Conservation (phyloP, 192 early-diverging fungal species). For the Funneliformis mosseae region DNA sequence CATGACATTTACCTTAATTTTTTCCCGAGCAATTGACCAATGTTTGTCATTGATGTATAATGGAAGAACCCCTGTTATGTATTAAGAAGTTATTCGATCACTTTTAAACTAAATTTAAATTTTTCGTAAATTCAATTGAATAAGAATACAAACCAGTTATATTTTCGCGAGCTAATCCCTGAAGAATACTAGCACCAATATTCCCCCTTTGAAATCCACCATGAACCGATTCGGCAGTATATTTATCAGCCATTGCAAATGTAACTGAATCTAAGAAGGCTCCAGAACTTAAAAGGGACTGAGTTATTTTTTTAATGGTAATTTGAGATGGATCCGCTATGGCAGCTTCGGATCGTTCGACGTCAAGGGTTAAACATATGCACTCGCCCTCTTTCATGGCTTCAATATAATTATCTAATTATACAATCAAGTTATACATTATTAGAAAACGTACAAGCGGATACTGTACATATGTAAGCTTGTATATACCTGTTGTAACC, state of each 20-base stretch:
- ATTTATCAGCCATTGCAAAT: slow-evolving; percentile 35
- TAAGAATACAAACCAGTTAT: slow-evolving; percentile 40
- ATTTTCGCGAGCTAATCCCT: slow-evolving; percentile 45
- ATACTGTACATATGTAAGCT: background rate
- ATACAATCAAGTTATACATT: background rate
- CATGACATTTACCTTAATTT: slow-evolving; percentile 42
- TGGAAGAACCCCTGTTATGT: slow-evolving; percentile 38
- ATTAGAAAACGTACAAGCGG: background rate
- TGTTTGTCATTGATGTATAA: slow-evolving; percentile 48
- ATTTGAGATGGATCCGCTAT: slow-evolving; percentile 48
- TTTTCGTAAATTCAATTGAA: background rate
- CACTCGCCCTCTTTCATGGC: slow-evolving; percentile 45
- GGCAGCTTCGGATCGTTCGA: slow-evolving; percentile 37
- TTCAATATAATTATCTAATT: slow-evolving; percentile 39
- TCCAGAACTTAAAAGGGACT: slow-evolving; percentile 43
- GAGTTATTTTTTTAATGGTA: slow-evolving; percentile 49
- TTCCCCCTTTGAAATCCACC: slow-evolving; percentile 40
- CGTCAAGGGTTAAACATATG: slow-evolving; percentile 47
- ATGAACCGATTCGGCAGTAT: slow-evolving; percentile 42
- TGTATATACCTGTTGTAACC: slow-evolving; percentile 39
- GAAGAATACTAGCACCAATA: slow-evolving; percentile 39
- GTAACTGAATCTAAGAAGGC: slow-evolving; percentile 44
- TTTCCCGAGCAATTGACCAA: slow-evolving; percentile 45
- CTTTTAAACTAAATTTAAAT: background rate
- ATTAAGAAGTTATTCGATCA: background rate